Evolutionary conservation across 108 stramenopile species (phyloP).

Genomic region (Pseudonitzschia delicatissima): DNA sequence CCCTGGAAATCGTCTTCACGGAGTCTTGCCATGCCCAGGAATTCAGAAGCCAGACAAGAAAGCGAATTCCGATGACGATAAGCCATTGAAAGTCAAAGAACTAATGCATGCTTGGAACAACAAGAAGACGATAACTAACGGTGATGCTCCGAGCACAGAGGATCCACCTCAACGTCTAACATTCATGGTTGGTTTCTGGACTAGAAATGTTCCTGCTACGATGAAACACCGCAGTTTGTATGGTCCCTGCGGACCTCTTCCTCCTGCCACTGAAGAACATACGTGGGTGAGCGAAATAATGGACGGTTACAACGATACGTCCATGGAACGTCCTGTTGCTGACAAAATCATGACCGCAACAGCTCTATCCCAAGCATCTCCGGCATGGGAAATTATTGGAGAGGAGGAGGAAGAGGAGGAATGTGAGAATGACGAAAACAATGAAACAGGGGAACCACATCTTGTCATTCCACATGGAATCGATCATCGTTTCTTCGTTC

Average conservation of each 20-base stretch:
- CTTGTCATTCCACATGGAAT: slow-evolving; percentile 50
- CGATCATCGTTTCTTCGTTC: slow-evolving; percentile 85
- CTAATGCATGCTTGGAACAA: background rate
- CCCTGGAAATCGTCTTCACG: slow-evolving; percentile 81
- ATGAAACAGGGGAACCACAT: background rate
- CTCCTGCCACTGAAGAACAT: slow-evolving; percentile 62
- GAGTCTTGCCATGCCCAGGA: slow-evolving; percentile 81
- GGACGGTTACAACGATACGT: slow-evolving; percentile 24
- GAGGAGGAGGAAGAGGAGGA: background rate
- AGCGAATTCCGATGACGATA: background rate
- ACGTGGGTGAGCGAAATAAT: slow-evolving; percentile 59
- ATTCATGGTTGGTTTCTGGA: slow-evolving; percentile 91
- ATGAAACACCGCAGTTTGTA: slow-evolving; percentile 70
- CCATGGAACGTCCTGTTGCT: slow-evolving; percentile 10
- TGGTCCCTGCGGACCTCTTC: slow-evolving; percentile 84
- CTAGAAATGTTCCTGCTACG: slow-evolving; percentile 62
- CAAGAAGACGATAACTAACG: background rate
- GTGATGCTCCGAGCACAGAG: background rate
- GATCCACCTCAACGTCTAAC: slow-evolving; percentile 49
- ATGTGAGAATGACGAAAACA: background rate
- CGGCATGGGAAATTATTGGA: slow-evolving; percentile 61
- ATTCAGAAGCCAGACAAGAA: background rate
- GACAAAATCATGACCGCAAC: slow-evolving; percentile 11
- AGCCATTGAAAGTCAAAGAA: background rate
- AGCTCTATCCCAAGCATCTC: slow-evolving; percentile 46